Percentiles rank a stretch among this genome's conserved stretches.
phyloP scores from a whole-genome alignment of 2,329 filamentous ascomycete genomes.

The Sporothrix variecibatus region DNA sequence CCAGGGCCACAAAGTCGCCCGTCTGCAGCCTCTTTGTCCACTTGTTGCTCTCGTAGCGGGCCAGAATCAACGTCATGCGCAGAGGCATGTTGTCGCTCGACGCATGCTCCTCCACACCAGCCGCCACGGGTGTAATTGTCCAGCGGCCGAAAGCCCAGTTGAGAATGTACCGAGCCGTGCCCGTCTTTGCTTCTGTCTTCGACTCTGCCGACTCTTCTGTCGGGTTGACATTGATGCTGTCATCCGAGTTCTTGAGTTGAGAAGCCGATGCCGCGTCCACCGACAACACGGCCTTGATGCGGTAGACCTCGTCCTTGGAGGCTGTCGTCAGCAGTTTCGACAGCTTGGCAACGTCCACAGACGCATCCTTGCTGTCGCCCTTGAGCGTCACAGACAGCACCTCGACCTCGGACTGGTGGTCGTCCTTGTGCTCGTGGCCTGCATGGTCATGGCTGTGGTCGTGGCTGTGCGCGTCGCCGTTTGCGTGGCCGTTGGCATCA shows the following conservation, averaged over 20 bases:
- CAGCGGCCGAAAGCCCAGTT: slow-evolving; percentile 98
- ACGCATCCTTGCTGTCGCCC: slow-evolving; percentile 39
- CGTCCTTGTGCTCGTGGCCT: slow-evolving; percentile 51
- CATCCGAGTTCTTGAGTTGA: slow-evolving; percentile 54
- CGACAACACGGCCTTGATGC: slow-evolving; percentile 76
- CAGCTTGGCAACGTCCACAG: slow-evolving; percentile 61
- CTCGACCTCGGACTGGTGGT: slow-evolving; percentile 85
- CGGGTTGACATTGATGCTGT: slow-evolving; percentile 36
- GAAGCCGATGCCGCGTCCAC: slow-evolving; percentile 42
- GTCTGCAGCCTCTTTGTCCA: slow-evolving; percentile 74
- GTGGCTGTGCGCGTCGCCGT: slow-evolving; percentile 40
- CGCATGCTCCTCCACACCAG: slow-evolving; percentile 51
- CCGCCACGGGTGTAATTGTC: slow-evolving; percentile 71
- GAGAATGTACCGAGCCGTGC: slow-evolving; percentile 70
- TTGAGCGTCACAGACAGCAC: slow-evolving; percentile 79
- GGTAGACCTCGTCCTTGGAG: slow-evolving; percentile 91
- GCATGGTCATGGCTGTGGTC: slow-evolving; percentile 48
- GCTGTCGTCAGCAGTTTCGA: slow-evolving; percentile 68
- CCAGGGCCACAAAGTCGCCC: slow-evolving; percentile 55
- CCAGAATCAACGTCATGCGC: slow-evolving; percentile 75
- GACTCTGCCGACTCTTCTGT: background rate
- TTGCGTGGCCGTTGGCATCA: slow-evolving; percentile 34
- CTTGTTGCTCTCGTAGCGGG: slow-evolving; percentile 70
- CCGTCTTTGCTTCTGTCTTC: background rate
- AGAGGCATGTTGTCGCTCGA: slow-evolving; percentile 57